Percentiles rank a stretch among this genome's conserved stretches.
These are phyloP conservation scores for Podila minutissima DNA, from an alignment of 192 early-diverging fungal genomes.

Conservation along the genomic window DNA sequence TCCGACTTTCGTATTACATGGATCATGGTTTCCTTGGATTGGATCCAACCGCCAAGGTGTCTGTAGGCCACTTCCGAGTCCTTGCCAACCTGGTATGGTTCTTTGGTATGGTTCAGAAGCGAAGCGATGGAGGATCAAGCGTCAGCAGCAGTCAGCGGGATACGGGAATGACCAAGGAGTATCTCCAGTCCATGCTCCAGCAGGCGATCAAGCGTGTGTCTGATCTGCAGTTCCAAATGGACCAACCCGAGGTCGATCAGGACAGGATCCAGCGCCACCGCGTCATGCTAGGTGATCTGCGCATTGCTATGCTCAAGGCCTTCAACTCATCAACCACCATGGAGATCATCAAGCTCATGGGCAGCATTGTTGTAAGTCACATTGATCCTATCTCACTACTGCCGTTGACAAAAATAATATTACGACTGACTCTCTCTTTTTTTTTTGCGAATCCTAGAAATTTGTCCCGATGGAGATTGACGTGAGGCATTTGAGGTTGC, in stretches of 20 bases:
- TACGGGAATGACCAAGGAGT: conserved; percentile 24
- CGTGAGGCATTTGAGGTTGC: conserved; percentile 9
- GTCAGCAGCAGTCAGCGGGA: conserved; percentile 6
- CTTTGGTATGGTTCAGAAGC: conserved; percentile 58
- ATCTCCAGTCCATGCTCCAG: conserved; percentile 53
- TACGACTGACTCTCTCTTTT: not conserved
- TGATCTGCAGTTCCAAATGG: conserved; percentile 47
- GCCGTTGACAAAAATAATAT: no score
- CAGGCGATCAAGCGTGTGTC: conserved; percentile 50
- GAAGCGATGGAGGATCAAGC: not conserved
- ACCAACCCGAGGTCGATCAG: conserved; percentile 16
- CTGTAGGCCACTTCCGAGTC: conserved; percentile 57
- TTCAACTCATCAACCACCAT: conserved; percentile 40
- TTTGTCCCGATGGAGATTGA: conserved; percentile 39
- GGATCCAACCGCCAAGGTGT: conserved; percentile 47
- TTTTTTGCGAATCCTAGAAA: not conserved
- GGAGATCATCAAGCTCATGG: conserved; percentile 33
- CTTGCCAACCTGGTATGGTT: conserved; percentile 64
- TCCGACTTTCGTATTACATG: conserved; percentile 57
- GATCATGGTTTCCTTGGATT: conserved; percentile 62
- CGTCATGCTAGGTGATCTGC: conserved; percentile 37
- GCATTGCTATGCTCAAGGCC: conserved; percentile 42
- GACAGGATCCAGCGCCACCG: conserved; percentile 20
- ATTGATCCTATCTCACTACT: not conserved
- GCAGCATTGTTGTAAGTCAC: conserved; percentile 24